These are phyloP conservation scores for Calonectria crousiana DNA, from an alignment of 2,329 filamentous ascomycete genomes.

Conservation along the genomic window DNA sequence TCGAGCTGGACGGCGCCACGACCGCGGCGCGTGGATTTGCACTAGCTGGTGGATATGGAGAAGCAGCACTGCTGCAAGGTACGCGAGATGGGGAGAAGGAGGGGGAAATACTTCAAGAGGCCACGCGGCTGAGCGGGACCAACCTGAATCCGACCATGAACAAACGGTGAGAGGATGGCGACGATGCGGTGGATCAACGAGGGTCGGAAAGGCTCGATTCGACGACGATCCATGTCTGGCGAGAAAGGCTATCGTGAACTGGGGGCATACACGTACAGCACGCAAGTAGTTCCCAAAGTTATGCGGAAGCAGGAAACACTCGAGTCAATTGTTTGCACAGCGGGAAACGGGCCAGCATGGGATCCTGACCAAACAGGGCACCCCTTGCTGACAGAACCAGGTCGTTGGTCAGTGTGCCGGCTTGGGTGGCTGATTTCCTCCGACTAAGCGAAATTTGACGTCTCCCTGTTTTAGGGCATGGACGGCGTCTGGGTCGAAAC, in stretches of 20 bases:
- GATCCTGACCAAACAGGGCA: neutral
- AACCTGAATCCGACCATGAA: slow-evolving; percentile 35
- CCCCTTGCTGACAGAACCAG: neutral
- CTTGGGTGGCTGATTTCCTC: slow-evolving; percentile 27
- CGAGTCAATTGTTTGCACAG: slow-evolving; percentile 4
- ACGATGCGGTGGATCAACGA: slow-evolving; percentile 30
- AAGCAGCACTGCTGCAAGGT: neutral
- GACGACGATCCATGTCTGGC: slow-evolving; percentile 8
- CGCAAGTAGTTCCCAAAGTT: neutral
- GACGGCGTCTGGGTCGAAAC: neutral
- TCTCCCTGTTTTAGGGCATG: slow-evolving; percentile 24
- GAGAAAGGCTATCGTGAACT: slow-evolving; percentile 2
- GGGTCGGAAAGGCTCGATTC: neutral
- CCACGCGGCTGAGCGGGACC: slow-evolving; percentile 17
- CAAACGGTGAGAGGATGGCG: slow-evolving; percentile 17
- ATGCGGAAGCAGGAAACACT: neutral
- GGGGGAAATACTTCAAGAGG: neutral
- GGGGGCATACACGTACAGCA: neutral
- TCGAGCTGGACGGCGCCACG: neutral
- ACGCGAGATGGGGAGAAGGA: neutral
- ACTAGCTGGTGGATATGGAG: neutral
- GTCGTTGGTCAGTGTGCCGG: neutral
- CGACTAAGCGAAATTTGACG: slow-evolving; percentile 42
- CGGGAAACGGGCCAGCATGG: neutral
- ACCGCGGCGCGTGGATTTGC: neutral